phyloP scores from a whole-genome alignment of 2,329 filamentous ascomycete genomes.

The Huntiella savannae region DNA sequence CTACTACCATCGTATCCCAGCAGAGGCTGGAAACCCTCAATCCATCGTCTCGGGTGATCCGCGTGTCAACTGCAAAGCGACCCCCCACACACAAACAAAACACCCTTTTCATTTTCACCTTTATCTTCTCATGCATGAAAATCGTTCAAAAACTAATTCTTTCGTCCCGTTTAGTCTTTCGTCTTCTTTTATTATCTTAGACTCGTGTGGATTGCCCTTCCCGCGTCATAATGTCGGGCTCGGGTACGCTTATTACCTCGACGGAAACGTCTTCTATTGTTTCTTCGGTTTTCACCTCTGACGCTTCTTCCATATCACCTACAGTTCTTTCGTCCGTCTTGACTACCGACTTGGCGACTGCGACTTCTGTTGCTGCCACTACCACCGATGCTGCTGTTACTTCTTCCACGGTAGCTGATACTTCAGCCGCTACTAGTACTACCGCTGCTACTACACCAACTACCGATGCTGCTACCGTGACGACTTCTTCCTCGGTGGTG shows the following conservation, averaged over 20 bases:
- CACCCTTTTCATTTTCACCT: not conserved
- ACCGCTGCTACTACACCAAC: not conserved
- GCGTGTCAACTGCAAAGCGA: no score
- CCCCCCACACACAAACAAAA: not conserved
- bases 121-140: not conserved
- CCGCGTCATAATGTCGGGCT: no score
- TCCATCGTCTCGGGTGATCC: not conserved
- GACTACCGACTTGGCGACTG: not conserved
- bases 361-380: slow-evolving; percentile 8
- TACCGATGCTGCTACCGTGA: not conserved
- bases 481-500: not conserved
- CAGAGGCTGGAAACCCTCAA: not conserved
- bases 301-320: not conserved
- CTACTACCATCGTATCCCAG: not conserved
- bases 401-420: slow-evolving; percentile 12
- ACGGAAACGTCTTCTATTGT: not conserved
- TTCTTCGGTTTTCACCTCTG: not conserved
- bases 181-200: not conserved
- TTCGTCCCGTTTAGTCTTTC: not conserved
- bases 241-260: no score
- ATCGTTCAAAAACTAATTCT: not conserved
- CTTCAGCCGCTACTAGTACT: slow-evolving; percentile 14
- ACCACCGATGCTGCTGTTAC: slow-evolving; percentile 2
- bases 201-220: no score
- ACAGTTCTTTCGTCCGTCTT: not conserved